Percentiles rank a stretch among this genome's conserved stretches.
Conservation (phyloP, 2,329 filamentous ascomycete species). For the Paramyrothecium sp. region DNA sequence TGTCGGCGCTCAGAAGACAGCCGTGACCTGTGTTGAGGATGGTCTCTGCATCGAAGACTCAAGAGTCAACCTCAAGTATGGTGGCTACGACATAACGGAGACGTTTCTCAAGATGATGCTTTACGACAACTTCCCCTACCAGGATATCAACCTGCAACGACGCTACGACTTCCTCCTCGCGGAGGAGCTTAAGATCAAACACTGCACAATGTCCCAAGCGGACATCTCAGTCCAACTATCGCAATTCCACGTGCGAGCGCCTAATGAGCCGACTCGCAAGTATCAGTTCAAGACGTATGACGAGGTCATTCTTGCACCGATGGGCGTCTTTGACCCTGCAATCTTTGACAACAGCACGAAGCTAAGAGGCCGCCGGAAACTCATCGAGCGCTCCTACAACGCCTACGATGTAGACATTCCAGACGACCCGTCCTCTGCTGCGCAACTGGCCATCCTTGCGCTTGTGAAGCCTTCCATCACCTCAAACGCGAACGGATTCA, state of each 20-base stretch:
- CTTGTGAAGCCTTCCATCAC: conserved; percentile 59
- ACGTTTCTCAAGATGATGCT: conserved; percentile 98
- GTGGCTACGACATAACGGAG: conserved; percentile 89
- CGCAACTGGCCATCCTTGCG: conserved; percentile 69
- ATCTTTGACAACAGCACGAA: conserved; percentile 85
- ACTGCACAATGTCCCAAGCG: conserved; percentile 86
- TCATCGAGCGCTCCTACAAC: conserved; percentile 87
- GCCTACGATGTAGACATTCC: conserved; percentile 85
- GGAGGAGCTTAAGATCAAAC: conserved; percentile 92
- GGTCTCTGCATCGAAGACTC: conserved; percentile 94
- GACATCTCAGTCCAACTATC: conserved; percentile 85
- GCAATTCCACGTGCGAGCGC: conserved; percentile 87
- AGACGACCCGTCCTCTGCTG: conserved; percentile 84
- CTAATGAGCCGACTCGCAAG: conserved; percentile 85
- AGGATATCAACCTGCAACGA: conserved; percentile 86
- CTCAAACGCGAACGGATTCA: conserved; percentile 41
- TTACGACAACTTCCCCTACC: conserved; percentile 91
- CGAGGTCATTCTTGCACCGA: conserved; percentile 88
- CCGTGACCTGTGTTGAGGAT: conserved; percentile 94
- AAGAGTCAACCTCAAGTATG: conserved; percentile 90
- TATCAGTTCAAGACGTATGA: conserved; percentile 98
- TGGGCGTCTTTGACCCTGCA: conserved; percentile 88
- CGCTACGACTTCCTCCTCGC: conserved; percentile 91
- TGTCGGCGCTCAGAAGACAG: conserved; percentile 95
- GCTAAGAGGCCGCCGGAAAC: conserved; percentile 72